Percentiles rank a stretch among this genome's conserved stretches.
Evolutionary conservation across 2,329 filamentous ascomycete species (phyloP).

Genomic region (Aplosporella prunicola): DNA sequence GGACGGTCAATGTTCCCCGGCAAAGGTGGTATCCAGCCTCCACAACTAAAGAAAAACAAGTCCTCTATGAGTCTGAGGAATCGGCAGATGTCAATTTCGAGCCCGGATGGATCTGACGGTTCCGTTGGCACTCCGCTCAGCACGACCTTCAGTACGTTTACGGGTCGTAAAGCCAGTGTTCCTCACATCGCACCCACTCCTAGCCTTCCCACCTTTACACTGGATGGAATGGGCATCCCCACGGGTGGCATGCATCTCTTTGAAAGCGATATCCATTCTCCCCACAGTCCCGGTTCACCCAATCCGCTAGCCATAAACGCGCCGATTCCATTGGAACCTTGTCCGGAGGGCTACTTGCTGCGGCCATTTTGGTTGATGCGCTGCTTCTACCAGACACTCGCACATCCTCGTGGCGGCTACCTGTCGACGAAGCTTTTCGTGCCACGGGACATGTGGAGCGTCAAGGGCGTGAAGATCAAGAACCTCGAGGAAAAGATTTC

Average conservation of each 20-base stretch:
- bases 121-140: constrained; percentile 69
- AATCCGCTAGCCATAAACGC: constrained; percentile 53
- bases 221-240: constrained; percentile 44
- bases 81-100: constrained; percentile 61
- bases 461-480: constrained; percentile 88
- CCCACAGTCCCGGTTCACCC: constrained; percentile 53
- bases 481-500: constrained; percentile 87
- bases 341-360: constrained; percentile 79
- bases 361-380: constrained; percentile 98
- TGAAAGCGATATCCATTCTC: constrained; percentile 69
- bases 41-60: constrained; percentile 38
- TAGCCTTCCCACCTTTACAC: constrained; percentile 51
- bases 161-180: constrained; percentile 36
- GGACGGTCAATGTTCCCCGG: constrained; percentile 21
- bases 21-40: constrained; percentile 18
- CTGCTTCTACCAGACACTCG: constrained; percentile 82
- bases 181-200: constrained; percentile 60
- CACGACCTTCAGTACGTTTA: constrained; percentile 50
- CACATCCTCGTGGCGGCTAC: constrained; percentile 85
- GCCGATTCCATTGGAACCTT: constrained; percentile 77
- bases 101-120: constrained; percentile 51
- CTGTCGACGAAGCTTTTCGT: constrained; percentile 86
- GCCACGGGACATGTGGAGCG: constrained; percentile 84
- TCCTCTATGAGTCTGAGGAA: constrained; percentile 57
- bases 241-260: constrained; percentile 70